Base-by-base conservation (phyloP, 176 grass and related monocot species). In the Microstegium vimineum region DNA sequence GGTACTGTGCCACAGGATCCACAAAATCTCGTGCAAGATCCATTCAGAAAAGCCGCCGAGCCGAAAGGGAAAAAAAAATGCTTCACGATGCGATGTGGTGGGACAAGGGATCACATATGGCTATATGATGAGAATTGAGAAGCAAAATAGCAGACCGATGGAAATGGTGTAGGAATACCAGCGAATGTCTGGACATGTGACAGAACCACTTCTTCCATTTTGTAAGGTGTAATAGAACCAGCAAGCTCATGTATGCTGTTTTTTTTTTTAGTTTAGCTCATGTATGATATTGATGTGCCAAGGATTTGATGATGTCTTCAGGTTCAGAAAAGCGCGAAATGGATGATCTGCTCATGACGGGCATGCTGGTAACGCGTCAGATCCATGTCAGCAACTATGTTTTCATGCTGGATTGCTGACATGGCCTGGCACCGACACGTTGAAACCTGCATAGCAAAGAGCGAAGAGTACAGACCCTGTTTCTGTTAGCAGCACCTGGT, bases 91-190 rank as follows among this genome's bases (percentile, higher is more conserved):
- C 23, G 15, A 75, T 69, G 26, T 15, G 2, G 71, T 62, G 71
- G 62, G 87, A 72, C 49, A 13, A 60, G n/a, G 32, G 74, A 85
- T 70, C 37, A 80, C 76, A 47, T 6, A 47, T 47, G 45, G 3
- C 45, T 1, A 26, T 1, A 70, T 16, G n/a, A n/a, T n/a, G n/a
- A n/a, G n/a, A n/a, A n/a, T n/a, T n/a, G 10, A 62, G 59, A 57
- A 10, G 57, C 36, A 74, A 80, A 80, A 80, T 36, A 69, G 51
- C 81, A 84, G 74, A 30, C 47, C 61, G 59, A 75, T 69, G 67
- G 38, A 79, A 28, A 17, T 60, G 35, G 27, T 60, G 54, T 26
- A 76, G 42, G 15, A 64, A 43, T 26, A 42, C 41, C 4, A 71
- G 45, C 1, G 37, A 60, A 68, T 34, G 61, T 34, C 23, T 81